Evolutionary conservation across 805 yeast genomes (phyloP), one percentile per base, ranked within the genome.

Genomic region (Blastobotrys chiropterorum): DNA sequence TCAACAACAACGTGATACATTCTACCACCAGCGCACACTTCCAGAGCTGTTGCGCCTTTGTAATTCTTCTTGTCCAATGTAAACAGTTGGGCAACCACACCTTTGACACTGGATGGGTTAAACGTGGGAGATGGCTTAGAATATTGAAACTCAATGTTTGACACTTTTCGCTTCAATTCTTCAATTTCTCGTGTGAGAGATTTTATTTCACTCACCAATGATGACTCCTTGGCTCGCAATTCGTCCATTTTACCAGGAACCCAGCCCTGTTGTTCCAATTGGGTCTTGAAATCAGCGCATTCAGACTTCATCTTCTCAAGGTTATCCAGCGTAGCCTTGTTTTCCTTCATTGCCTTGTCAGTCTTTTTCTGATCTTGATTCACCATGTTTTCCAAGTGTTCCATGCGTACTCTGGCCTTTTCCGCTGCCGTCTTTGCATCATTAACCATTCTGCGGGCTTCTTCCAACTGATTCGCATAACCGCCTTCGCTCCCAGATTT

Each of bases 1-100:
- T 90, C 97, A 30, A 95, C 98, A 48, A 94, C 89, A 38, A 95
- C 86, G 62, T 90, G 90, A 66, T 81, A 95, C 30, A 95, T 68
- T 59, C 90, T 75, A 3, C 92, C 95, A 46, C 99, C 99, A 1
- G 97, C 99, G 65, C 95, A 85, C 1, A 88, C 85, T 67, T 94
- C 97, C 38, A 94, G 72, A 1, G 99, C 99, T 21, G 83, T 74
- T 0, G 95, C 84, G 50, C 83, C 81, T 21, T 79, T 77, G 50
- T 69, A 64, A 47, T 84, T 79, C 0, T 73, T 64, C 44, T 82
- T 81, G 15, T 77, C 77, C 17, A 94, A 64, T 1, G 75, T 68
- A 64, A 95, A 89, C 47, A 94, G 70, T 62, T 86, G 94, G 1
- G 96, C 96, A 13, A 92, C 95, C 15, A 90, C 79, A 44, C 99